Percentiles rank a stretch among this genome's conserved stretches.
phyloP scores from a whole-genome alignment of 139 green algal species.

The Klebsormidium nitens region DNA sequence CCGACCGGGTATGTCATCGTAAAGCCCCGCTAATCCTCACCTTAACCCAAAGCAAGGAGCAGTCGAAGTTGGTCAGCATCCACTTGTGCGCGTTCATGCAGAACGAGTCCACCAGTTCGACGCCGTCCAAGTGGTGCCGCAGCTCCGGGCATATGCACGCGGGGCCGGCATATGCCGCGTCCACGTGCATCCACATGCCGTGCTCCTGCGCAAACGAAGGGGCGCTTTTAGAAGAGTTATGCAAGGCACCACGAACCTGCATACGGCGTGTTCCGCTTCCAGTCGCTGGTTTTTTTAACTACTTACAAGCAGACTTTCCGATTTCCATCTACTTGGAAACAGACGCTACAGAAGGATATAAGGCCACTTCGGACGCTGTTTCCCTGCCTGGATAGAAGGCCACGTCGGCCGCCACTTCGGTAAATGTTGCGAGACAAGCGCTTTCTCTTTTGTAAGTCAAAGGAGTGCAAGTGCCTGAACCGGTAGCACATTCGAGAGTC shows the following conservation, averaged over 20 bases:
- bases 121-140: conserved; percentile 52
- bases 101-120: conserved; percentile 55
- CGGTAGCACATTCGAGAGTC: background rate
- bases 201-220: conserved; percentile 29
- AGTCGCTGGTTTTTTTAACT: too few relatives aligned
- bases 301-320: too few relatives aligned
- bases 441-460: background rate
- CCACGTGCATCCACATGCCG: conserved; percentile 67
- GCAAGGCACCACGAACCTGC: too few relatives aligned
- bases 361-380: too few relatives aligned
- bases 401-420: too few relatives aligned
- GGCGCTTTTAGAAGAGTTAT: background rate
- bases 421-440: too few relatives aligned
- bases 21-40: too few relatives aligned
- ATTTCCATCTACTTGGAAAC: too few relatives aligned
- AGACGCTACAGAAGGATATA: too few relatives aligned
- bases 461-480: background rate
- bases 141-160: conserved; percentile 60
- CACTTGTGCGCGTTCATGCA: conserved; percentile 71
- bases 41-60: conserved; percentile 60
- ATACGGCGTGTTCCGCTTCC: too few relatives aligned
- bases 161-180: conserved; percentile 72
- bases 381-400: too few relatives aligned
- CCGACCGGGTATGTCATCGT: too few relatives aligned
- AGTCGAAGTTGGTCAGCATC: conserved; percentile 82